A percentile compares a stretch with the other conserved stretches of the same genome.
Evolutionary conservation across 208 protist genomes (phyloP).

Genomic region (Naegleria fowleri): DNA sequence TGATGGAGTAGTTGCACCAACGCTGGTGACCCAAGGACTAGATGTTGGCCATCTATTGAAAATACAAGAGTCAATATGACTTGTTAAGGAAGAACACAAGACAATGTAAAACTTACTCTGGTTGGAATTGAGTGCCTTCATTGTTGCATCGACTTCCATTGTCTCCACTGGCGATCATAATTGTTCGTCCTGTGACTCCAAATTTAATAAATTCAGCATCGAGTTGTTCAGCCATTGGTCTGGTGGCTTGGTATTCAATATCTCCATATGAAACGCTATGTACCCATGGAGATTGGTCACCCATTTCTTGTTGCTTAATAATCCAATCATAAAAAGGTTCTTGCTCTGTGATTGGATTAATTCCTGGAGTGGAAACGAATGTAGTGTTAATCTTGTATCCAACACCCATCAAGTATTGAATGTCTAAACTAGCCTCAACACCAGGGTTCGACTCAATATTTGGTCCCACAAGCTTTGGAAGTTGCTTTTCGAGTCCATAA

Average conservation of each 20-base stretch:
- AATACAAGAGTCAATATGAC: too few species aligned
- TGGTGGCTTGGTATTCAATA: not conserved
- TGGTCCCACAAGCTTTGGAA: not conserved
- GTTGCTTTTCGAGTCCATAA: not conserved
- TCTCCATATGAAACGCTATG: slow-evolving; percentile 14
- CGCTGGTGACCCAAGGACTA: slow-evolving; percentile 30
- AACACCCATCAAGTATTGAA: slow-evolving; percentile 27
- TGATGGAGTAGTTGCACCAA: slow-evolving; percentile 31
- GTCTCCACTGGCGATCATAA: not conserved
- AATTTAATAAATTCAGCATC: slow-evolving; percentile 17
- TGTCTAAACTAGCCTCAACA: slow-evolving; percentile 26
- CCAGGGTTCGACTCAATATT: not conserved
- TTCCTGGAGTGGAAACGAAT: not conserved
- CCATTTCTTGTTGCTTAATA: not conserved
- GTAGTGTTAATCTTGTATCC: not conserved
- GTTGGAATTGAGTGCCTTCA: not conserved
- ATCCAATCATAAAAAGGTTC: not conserved
- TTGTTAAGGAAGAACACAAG: too few species aligned
- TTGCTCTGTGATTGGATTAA: not conserved
- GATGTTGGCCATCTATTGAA: slow-evolving; percentile 16
- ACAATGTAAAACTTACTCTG: not conserved
- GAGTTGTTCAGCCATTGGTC: not conserved
- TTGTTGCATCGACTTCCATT: not conserved
- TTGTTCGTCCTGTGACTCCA: not conserved
- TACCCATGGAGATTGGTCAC: not conserved